Evolutionary conservation across 768 basidiomycete species (phyloP), one percentile per base, ranked within the genome.

Genomic region (Daedaleopsis nitida): DNA sequence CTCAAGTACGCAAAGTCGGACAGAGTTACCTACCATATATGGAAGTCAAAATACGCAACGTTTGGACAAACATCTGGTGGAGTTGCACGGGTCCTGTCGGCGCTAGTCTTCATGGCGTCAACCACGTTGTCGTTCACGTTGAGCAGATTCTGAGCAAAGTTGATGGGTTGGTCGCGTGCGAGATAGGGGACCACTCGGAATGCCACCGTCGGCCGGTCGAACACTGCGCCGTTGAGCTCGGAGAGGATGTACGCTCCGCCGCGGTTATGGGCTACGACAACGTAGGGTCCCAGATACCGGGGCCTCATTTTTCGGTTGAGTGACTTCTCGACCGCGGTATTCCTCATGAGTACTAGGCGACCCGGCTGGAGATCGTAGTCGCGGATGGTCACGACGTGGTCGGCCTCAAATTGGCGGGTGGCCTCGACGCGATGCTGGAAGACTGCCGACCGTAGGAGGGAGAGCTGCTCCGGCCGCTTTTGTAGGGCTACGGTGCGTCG

Each of bases 321-420:
- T 13, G 64, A 55, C 11, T 60, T 60, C 27, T 70, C 66, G 13
- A 70, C 59, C 12, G 52, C 48, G 8, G 64, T 69, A 55, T 74
- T 73, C 0, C 65, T 50, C 0, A 73, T 57, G 0, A 73, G 63
- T 0, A 74, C 66, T 0, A 73, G 61, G 1, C 39, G 37, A 1
- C 73, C 70, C 0, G 58, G 65, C 17, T 58, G 47, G 56, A 73
- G 73, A 48, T 72, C 27, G 44, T 58, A 68, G 51, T 70, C 64
- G 3, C 38, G 57, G 39, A 72, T 69, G 2, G 21, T 23, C 13
- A 3, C 13, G 3, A 1, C 4, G 11, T 47, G 14, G 17, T 47
- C 19, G 3, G 9, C 14, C 11, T 47, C 21, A 11, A 47, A 47
- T 5, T 11, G 45, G 2, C n/a, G 14, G 3, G 45, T 17, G 2